Evolutionary conservation across 352 stramenopile genomes (phyloP), one percentile per base, ranked within the genome.

Genomic region (Phytophthora lateralis): DNA sequence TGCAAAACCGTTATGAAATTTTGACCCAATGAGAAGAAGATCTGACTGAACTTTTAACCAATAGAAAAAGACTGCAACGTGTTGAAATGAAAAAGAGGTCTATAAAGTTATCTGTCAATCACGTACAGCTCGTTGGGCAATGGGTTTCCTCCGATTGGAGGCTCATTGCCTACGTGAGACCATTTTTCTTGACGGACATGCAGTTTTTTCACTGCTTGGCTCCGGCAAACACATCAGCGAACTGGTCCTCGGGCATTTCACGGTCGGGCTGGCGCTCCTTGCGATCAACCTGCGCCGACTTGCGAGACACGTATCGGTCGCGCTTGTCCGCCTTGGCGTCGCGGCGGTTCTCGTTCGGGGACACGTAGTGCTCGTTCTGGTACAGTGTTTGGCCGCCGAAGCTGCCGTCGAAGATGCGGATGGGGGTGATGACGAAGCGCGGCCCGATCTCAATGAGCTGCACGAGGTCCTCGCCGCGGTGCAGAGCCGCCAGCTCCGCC

Each of bases 381-480:
- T 98, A 99, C 15, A 99, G 71, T 38, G 97, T 99, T 71, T 98
- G 94, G 26, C 98, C 98, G 38, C 96, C 96, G 75, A 99, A 99
- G 59, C 94, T 99, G 64, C 98, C 97, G 60, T 97, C 89, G 67
- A 99, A 99, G 64, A 99, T 98, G 39, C 97, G 88, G 63, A 99
- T 99, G 12, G 97, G 97, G 53, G 98, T 97, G 39, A 99, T 88
- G 44, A 99, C 97, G 77, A 99, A 99, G 41, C 98, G 90, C 18
- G 98, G 98, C 32, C 98, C 98, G 58, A 99, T 99, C 82, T 99
- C 98, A 41, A 99, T 98, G 1, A 99, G 84, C 62, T 98, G 96
- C 55, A 98, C 97, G 24, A 94, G 81, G 56, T 96, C 87, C 55
- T 96, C 87, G 55, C 87, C 87, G 30, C 82, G 81, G 65, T 96